Base-by-base conservation (phyloP, 768 basidiomycete genomes). In the Termitomyces titanicus region DNA sequence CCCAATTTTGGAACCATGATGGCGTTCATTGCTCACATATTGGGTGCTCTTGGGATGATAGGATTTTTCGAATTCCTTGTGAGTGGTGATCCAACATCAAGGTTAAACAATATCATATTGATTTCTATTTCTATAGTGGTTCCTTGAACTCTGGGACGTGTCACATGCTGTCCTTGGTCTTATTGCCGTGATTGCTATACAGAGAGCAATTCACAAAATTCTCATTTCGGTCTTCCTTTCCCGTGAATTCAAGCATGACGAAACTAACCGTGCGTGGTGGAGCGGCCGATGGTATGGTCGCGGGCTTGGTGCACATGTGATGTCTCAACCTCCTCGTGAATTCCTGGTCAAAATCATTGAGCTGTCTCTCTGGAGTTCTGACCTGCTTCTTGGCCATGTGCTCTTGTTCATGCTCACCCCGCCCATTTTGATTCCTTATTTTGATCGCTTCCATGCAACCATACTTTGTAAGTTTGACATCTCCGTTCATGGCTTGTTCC, bases 211-310 rank as follows among this genome's bases (percentile, higher is more conserved):
- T 57, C 88, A 95, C 82, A 98, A 98, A 79, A 79, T 94, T 56
- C 76, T 97, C 53, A 98, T 99, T 65, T 79, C 95, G 0, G 88
- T 96, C 57, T 94, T 95, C 83, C 76, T 98, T 35, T 89, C 94
- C 38, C 89, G 97, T 59, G 97, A 99, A 72, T 97, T 97, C 82
- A 99, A 99, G 76, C 94, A 98, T 68, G 97, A 99, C 68, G 95
- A 98, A 73, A 95, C 93, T 34, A 98, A 98, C 74, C 81, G 93
- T 25, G 95, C 95, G 7, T 99, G 96, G 96, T 99, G 97, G 97
- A 96, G 95, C 31, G 95, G 94, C 45, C 79, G 86, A 67, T 98
- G 97, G 97, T 96, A 94, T 69, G 95, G 95, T 40, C 87, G 94
- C 48, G 94, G 94, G 4, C 81, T 99, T 24, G 95, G 96, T 40